A percentile compares a stretch with the other conserved stretches of the same genome.
These are phyloP conservation scores for Botrytis cinerea DNA, from an alignment of 2,329 filamentous ascomycete genomes.

Conservation along the genomic window DNA sequence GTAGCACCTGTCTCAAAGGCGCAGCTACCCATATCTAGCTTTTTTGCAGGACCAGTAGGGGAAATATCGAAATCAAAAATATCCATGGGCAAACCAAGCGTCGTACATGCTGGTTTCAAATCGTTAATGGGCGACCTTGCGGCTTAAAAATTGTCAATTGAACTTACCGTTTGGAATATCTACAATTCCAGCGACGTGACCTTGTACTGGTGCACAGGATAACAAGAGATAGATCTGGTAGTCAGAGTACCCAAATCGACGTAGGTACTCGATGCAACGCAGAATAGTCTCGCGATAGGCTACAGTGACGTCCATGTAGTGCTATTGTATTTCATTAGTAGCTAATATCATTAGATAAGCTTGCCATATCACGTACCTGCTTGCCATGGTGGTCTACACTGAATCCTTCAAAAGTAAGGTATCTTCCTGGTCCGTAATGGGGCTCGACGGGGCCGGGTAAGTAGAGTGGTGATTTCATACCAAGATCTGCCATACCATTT, in stretches of 20 bases:
- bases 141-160: neutral
- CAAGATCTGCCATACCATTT: slow-evolving; percentile 70
- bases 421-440: slow-evolving; percentile 78
- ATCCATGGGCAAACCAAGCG: slow-evolving; percentile 84
- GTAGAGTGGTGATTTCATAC: slow-evolving; percentile 82
- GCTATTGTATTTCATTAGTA: slow-evolving; percentile 27
- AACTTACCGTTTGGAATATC: slow-evolving; percentile 71
- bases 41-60: slow-evolving; percentile 59
- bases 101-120: slow-evolving; percentile 67
- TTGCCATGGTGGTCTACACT: slow-evolving; percentile 85
- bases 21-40: slow-evolving; percentile 70
- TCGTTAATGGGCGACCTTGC: slow-evolving; percentile 17
- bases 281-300: slow-evolving; percentile 45
- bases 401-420: slow-evolving; percentile 88
- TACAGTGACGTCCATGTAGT: slow-evolving; percentile 37
- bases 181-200: slow-evolving; percentile 85
- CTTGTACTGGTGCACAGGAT: slow-evolving; percentile 83
- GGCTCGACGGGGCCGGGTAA: slow-evolving; percentile 85
- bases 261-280: slow-evolving; percentile 75
- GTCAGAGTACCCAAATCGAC: slow-evolving; percentile 68
- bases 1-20: slow-evolving; percentile 58
- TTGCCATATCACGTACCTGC: slow-evolving; percentile 67
- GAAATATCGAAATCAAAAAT: slow-evolving; percentile 94
- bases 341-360: neutral
- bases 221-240: slow-evolving; percentile 85